These are phyloP conservation scores for Trichophaea hybrida DNA, from an alignment of 2,329 filamentous ascomycete genomes.

Conservation along the genomic window DNA sequence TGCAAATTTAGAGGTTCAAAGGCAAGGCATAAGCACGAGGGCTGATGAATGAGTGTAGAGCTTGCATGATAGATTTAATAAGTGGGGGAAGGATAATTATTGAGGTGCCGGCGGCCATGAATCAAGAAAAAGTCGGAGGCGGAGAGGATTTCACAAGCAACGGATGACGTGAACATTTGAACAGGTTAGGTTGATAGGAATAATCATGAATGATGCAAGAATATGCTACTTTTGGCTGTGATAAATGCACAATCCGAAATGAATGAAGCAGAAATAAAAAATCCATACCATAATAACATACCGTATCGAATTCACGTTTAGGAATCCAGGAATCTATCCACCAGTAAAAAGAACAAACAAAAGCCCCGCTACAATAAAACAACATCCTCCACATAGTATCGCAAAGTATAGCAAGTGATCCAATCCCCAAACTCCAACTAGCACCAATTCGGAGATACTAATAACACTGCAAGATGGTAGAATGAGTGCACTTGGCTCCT, in stretches of 20 bases:
- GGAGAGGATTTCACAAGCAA: no score
- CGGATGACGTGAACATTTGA: no score
- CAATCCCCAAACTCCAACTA: background rate
- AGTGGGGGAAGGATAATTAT: slow-evolving; percentile 77
- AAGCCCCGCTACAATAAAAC: background rate
- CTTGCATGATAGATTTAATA: slow-evolving; percentile 96
- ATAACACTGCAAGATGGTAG: no score
- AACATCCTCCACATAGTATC: background rate
- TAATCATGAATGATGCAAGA: no score
- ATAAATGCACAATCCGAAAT: no score
- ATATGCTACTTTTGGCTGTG: no score
- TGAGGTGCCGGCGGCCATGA: background rate
- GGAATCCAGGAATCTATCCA: no score
- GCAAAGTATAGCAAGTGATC: background rate
- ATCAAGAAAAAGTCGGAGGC: background rate
- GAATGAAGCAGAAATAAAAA: no score
- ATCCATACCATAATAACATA: no score
- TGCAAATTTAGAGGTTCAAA: slow-evolving; percentile 1
- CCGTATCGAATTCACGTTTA: no score
- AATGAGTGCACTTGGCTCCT: background rate
- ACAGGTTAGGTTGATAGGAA: no score
- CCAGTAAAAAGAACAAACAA: background rate
- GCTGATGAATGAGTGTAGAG: slow-evolving; percentile 38
- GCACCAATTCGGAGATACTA: background rate
- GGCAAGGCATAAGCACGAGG: background rate